phyloP scores from a whole-genome alignment of 345 rosid genomes.

The Angophora floribunda region DNA sequence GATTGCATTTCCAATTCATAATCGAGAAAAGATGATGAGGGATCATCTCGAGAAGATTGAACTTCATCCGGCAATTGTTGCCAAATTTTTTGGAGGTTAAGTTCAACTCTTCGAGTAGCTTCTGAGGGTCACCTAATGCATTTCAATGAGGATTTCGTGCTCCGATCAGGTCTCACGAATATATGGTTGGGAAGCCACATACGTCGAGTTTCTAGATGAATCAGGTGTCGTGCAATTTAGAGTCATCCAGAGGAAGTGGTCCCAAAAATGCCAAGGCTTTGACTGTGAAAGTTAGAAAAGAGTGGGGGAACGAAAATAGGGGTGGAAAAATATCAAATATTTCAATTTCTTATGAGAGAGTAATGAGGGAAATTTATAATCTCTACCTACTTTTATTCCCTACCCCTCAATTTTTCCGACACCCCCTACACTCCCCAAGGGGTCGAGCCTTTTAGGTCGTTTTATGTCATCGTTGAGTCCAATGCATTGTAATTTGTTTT shows the following conservation, averaged over 20 bases:
- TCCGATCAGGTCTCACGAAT: neutral
- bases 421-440: neutral
- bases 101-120: neutral
- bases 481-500: neutral
- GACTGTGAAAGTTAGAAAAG: neutral
- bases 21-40: neutral
- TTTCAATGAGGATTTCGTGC: neutral
- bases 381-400: neutral
- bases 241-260: neutral
- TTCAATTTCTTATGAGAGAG: neutral
- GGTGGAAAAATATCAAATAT: neutral
- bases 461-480: neutral
- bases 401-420: neutral
- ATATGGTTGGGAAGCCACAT: neutral
- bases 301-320: neutral
- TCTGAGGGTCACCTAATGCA: neutral
- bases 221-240: neutral
- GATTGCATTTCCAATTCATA: neutral
- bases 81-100: neutral
- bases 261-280: neutral
- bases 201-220: neutral
- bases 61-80: neutral
- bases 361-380: neutral
- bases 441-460: neutral
- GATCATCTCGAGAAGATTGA: neutral